Conservation (phyloP, 768 basidiomycete genomes). For the Punctularia strigosozonata region DNA sequence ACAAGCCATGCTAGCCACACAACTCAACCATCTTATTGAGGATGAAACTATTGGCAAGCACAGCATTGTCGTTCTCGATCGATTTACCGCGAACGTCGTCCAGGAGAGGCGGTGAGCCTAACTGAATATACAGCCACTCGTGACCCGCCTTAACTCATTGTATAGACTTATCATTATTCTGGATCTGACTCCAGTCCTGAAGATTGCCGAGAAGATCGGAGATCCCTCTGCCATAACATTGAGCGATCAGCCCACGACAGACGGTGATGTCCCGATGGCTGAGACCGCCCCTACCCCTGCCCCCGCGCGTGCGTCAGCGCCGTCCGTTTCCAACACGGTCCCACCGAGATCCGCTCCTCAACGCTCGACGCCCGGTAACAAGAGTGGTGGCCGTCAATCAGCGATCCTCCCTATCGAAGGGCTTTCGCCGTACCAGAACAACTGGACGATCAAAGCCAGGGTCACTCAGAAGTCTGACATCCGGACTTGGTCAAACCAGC, state of each 20-base stretch:
- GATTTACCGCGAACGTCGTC: constrained; percentile 72
- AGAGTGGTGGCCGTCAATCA: too few relatives aligned
- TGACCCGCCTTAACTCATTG: constrained; percentile 1
- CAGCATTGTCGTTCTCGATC: constrained; percentile 57
- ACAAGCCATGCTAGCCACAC: constrained; percentile 93
- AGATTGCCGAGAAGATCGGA: constrained; percentile 70
- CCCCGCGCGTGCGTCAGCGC: constrained; percentile 15
- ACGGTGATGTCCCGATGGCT: constrained; percentile 18
- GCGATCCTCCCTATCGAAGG: constrained; percentile 83
- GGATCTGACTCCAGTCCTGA: not conserved
- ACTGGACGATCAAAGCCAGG: constrained; percentile 96
- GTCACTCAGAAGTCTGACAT: constrained; percentile 86
- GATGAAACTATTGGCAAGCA: constrained; percentile 51
- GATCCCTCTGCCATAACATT: constrained; percentile 31
- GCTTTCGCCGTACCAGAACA: constrained; percentile 93
- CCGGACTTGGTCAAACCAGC: constrained; percentile 76
- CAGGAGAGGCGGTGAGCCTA: constrained; percentile 67
- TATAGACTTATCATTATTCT: constrained; percentile 1
- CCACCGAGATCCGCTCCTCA: too few relatives aligned
- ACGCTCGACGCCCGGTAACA: too few relatives aligned
- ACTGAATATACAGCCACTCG: constrained; percentile 2
- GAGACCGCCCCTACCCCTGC: constrained; percentile 17
- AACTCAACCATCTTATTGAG: constrained; percentile 68
- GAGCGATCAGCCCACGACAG: constrained; percentile 20
- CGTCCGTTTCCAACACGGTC: constrained; percentile 12